Percentiles rank a stretch among this genome's conserved stretches.
phyloP scores from a whole-genome alignment of 2,329 filamentous ascomycete species.

The Venturia oleaginea region DNA sequence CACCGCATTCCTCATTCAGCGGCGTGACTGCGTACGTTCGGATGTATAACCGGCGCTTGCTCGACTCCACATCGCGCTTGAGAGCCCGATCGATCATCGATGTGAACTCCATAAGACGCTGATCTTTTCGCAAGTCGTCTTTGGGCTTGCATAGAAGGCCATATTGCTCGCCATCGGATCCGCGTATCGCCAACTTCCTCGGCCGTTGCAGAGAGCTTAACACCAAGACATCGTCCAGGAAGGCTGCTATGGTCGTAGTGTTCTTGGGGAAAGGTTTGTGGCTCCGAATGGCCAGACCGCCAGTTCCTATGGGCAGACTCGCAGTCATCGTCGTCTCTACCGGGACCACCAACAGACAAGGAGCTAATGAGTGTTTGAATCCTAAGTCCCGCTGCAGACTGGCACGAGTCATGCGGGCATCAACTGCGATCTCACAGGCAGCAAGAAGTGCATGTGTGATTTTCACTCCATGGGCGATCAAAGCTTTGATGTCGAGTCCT shows the following conservation, averaged over 20 bases:
- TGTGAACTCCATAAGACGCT: conserved; percentile 98
- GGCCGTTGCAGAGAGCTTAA: conserved; percentile 88
- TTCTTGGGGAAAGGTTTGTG: conserved; percentile 85
- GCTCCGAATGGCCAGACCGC: conserved; percentile 55
- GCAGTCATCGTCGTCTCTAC: conserved; percentile 78
- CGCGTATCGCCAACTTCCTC: conserved; percentile 76
- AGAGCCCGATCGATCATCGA: conserved; percentile 93
- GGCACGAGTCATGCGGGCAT: conserved; percentile 60
- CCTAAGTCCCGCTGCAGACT: conserved; percentile 69
- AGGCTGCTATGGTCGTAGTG: conserved; percentile 69
- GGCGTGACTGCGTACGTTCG: conserved; percentile 96
- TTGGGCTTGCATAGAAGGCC: conserved; percentile 94
- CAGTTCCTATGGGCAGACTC: conserved; percentile 63
- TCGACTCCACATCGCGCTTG: conserved; percentile 84
- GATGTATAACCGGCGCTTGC: conserved; percentile 84
- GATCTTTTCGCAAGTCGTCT: conserved; percentile 93
- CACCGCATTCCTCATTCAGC: conserved; percentile 91
- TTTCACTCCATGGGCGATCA: conserved; percentile 72
- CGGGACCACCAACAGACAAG: conserved; percentile 79
- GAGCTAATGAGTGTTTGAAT: conserved; percentile 76
- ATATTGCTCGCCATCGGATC: conserved; percentile 81
- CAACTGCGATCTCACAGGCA: conserved; percentile 71
- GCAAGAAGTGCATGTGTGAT: conserved; percentile 73
- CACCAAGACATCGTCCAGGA: conserved; percentile 82
- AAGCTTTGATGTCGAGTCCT: conserved; percentile 53